A percentile compares a stretch with the other conserved stretches of the same genome.
These are phyloP conservation scores for Pisolithus microcarpus DNA, from an alignment of 768 basidiomycete genomes.

Conservation along the genomic window DNA sequence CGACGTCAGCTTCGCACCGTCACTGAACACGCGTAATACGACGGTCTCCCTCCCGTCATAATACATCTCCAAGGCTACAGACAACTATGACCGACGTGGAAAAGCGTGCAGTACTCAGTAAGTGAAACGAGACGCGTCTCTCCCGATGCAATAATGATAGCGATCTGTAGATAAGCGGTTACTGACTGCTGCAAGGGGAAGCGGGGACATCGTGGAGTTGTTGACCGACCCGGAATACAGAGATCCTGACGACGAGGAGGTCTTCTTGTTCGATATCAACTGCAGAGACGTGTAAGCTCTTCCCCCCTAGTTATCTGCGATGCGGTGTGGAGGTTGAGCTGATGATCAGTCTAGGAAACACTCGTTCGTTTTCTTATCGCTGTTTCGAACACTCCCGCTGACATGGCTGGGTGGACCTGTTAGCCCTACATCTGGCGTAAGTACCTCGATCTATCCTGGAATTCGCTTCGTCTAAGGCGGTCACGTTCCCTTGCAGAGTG, in stretches of 20 bases:
- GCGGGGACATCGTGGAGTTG: slow-evolving; percentile 22
- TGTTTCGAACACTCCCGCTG: slow-evolving; percentile 4
- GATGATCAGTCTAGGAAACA: slow-evolving; percentile 19
- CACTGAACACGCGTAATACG: too few relatives aligned
- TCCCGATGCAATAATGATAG: not conserved
- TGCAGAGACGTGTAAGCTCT: slow-evolving; percentile 25
- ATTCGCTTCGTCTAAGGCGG: not conserved
- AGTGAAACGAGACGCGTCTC: not conserved
- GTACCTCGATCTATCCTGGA: slow-evolving; percentile 5
- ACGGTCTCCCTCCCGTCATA: too few relatives aligned
- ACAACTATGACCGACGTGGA: slow-evolving; percentile 1
- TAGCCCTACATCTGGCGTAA: slow-evolving; percentile 28
- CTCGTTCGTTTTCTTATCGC: slow-evolving; percentile 15
- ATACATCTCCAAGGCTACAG: not conserved
- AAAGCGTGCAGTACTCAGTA: slow-evolving; percentile 16
- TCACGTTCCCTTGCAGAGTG: slow-evolving; percentile 8
- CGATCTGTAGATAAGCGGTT: slow-evolving; percentile 18
- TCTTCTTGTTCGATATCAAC: slow-evolving; percentile 21
- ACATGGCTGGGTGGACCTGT: not conserved
- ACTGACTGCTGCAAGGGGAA: slow-evolving; percentile 17
- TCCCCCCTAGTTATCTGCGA: not conserved
- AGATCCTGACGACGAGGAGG: slow-evolving; percentile 1
- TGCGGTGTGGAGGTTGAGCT: not conserved
- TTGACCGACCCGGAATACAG: too few relatives aligned
- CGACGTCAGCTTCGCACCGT: too few relatives aligned